Evolutionary conservation across 306 rosid species (phyloP), one percentile per base, ranked within the genome.

Genomic region (Dryas alaskensis): DNA sequence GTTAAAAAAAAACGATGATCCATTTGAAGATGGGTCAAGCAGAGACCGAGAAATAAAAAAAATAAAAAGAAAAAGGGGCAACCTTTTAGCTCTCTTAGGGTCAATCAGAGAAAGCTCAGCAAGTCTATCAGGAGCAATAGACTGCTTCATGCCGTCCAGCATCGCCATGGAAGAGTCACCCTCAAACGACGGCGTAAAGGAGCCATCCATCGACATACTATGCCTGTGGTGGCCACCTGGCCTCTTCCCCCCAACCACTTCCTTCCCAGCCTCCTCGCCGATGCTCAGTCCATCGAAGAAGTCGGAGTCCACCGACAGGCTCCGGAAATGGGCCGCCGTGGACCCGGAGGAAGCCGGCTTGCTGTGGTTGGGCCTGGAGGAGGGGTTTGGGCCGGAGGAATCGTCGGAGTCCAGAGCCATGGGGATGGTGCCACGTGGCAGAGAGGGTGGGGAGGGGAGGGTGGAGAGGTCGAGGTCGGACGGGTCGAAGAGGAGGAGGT

Each of bases 11-110:
- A 51, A 53, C 17, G 42, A 51, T 37, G 58, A 60, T 47, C 27
- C 60, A 66, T 10, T 67, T 27, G 37, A 69, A 48, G 42, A 47
- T 31, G 65, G 10, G 10, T n/a, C 4, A 62, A 66, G 17, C 43
- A 60, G 52, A n/a, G 37, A 9, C 37, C 10, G 5, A 16, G 25
- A n/a, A 7, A 11, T 45, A 6, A 31, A 1, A 31, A 31, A 31
- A 31, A 31, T 31, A 3, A 14, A 54, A 14, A 4, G 25, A 25
- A 6, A 8, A 19, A 44, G 60, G 7, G 12, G 47, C 14, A 73
- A 89, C 99, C 99, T 89, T 62, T 87, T 89, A 42, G 99, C 99
- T 86, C 99, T 83, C 76, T 84, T 94, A 45, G 99, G 99, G 69
- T 94, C 97, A 69, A 88, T 86, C 64, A 88, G 90, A 83, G 99